A percentile compares a stretch with the other conserved stretches of the same genome.
These are phyloP conservation scores for Paramecium primaurelia DNA, from an alignment of 73 alveolate species.

Conservation along the genomic window DNA sequence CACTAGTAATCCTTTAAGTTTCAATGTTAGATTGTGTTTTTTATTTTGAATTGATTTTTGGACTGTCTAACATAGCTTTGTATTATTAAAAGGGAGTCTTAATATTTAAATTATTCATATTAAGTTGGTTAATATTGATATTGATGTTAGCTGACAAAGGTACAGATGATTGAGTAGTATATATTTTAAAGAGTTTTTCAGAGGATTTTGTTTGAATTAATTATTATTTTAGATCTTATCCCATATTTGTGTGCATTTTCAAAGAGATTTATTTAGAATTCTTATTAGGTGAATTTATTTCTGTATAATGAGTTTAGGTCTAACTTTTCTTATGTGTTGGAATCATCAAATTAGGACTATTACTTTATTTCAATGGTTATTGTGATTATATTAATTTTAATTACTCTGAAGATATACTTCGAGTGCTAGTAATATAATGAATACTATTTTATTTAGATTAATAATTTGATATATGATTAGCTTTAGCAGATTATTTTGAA, in stretches of 20 bases:
- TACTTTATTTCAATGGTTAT: background rate
- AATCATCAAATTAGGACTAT: background rate
- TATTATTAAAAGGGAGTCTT: background rate
- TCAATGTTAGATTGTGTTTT: background rate
- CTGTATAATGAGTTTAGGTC: conserved; percentile 35
- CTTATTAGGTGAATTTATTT: background rate
- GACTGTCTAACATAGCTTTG: conserved; percentile 21
- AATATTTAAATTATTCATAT: conserved; percentile 31
- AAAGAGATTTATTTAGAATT: background rate
- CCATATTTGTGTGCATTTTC: conserved; percentile 24
- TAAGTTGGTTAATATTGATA: conserved; percentile 19
- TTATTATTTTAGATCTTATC: background rate
- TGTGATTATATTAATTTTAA: background rate
- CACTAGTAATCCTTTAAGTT: conserved; percentile 9
- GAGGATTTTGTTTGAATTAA: background rate
- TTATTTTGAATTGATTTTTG: background rate
- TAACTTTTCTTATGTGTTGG: conserved; percentile 25
- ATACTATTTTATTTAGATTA: conserved; percentile 25
- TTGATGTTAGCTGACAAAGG: conserved; percentile 7
- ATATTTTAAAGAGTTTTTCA: conserved; percentile 18
- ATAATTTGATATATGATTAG: background rate
- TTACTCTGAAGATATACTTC: conserved; percentile 41
- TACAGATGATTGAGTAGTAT: background rate
- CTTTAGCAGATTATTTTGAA: background rate
- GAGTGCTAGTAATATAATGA: background rate